Base-by-base conservation (phyloP, 768 basidiomycete species). In the Suillus ampliporus region DNA sequence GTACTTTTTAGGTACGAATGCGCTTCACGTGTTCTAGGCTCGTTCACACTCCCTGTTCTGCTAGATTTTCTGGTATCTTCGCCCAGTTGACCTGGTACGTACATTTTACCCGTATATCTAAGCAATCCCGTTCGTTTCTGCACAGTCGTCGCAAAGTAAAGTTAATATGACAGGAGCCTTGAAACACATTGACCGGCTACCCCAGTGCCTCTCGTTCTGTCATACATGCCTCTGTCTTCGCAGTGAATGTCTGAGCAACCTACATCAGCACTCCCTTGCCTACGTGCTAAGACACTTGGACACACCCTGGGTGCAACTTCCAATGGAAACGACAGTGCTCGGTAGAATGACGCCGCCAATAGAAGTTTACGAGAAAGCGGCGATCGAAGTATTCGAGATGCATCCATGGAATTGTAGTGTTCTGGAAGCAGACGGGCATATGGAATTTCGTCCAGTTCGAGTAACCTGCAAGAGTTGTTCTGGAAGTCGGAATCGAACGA, bases 51-150 rank as follows among this genome's bases (percentile, higher is more conserved):
- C 34, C 37, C 19, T 41, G 19, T 40, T n/a, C 23, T 26, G 11
- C 13, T 41, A 61, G 57, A 34, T 61, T 41, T 41, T 61, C 40
- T 35, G 31, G 13, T 38, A 57, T 21, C 37, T 31, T 35, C 53
- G 59, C 28, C 50, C 50, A n/a, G 10, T 51, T 3, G 50, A 51
- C 28, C 50, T 51, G 28, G 28, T 51, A 34, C 19, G 28, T 51
- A 34, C 19, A 51, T 51, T 28, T 61, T 6, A 17, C 34, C 19
- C 21, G 38, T 28, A 31, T 41, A 28, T 61, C 35, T 19, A 59
- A 59, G 13, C 15, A 10, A 11, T 61, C 59, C 5, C 60, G 57
- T 61, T 38, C 38, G 31, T 43, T 59, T 23, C 57, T 59, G 50
- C 53, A 44, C 19, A 40, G 14, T 61, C 38, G 40, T 58, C 23